phyloP scores from a whole-genome alignment of 495 filamentous ascomycete genomes.

The Copromyces sp. region DNA sequence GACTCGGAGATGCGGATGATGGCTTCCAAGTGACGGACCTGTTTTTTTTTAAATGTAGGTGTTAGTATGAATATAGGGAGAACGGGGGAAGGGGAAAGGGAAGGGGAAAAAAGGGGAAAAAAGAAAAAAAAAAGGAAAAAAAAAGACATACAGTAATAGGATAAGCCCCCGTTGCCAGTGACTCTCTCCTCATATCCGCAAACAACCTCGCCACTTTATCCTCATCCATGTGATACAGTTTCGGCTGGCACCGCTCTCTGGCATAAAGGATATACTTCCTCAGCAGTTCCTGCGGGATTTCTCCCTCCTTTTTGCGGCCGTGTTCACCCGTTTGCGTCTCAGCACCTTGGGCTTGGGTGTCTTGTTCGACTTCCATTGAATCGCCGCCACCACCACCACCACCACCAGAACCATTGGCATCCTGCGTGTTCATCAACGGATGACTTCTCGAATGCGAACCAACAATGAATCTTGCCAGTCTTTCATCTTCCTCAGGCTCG shows the following conservation, averaged over 20 bases:
- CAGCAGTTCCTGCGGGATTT: slow-evolving; percentile 85
- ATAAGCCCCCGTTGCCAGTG: slow-evolving; percentile 86
- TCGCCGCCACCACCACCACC: slow-evolving; percentile 33
- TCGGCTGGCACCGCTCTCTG: slow-evolving; percentile 79
- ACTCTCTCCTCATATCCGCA: slow-evolving; percentile 91
- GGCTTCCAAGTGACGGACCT: slow-evolving; percentile 96
- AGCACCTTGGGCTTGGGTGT: slow-evolving; percentile 13
- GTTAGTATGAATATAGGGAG: slow-evolving; percentile 10
- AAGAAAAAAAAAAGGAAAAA: neutral
- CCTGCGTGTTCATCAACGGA: slow-evolving; percentile 49
- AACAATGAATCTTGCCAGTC: slow-evolving; percentile 90
- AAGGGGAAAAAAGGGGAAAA: neutral
- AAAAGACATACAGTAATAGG: slow-evolving; percentile 77
- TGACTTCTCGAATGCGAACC: slow-evolving; percentile 86
- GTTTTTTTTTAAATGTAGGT: neutral
- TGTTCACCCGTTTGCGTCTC: slow-evolving; percentile 3
- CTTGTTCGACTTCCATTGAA: slow-evolving; percentile 52
- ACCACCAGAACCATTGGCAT: slow-evolving; percentile 16
- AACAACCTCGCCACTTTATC: slow-evolving; percentile 93
- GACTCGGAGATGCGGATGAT: slow-evolving; percentile 89
- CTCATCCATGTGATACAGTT: slow-evolving; percentile 95
- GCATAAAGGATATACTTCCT: slow-evolving; percentile 98
- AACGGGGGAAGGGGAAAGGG: neutral
- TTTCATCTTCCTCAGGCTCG: slow-evolving; percentile 92
- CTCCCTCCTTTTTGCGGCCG: slow-evolving; percentile 52